Evolutionary conservation across 2,329 filamentous ascomycete species (phyloP).

Genomic region (Aaosphaeria arxii): DNA sequence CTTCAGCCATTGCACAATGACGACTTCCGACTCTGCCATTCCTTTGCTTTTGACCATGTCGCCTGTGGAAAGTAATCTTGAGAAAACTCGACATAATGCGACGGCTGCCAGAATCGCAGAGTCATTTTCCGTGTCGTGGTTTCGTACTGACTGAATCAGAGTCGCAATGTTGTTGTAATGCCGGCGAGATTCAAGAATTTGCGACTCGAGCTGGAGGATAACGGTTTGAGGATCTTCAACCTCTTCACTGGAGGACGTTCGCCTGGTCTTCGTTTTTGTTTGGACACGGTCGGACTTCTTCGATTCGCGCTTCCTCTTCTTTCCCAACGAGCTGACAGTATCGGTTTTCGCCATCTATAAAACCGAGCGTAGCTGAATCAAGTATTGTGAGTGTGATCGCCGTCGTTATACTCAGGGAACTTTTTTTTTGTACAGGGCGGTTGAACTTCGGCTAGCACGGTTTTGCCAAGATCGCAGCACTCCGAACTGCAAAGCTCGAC

Average conservation of each 20-base stretch:
- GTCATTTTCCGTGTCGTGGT: constrained; percentile 52
- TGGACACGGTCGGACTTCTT: constrained; percentile 33
- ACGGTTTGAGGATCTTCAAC: constrained; percentile 55
- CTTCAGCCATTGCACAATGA: constrained; percentile 76
- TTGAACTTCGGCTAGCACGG: constrained; percentile 17
- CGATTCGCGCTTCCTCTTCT: constrained; percentile 44
- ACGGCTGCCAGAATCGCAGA: constrained; percentile 68
- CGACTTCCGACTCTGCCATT: constrained; percentile 68
- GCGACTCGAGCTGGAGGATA: constrained; percentile 73
- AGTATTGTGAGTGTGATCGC: too few relatives aligned
- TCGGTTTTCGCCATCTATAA: constrained; percentile 35
- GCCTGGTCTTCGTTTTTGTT: constrained; percentile 36
- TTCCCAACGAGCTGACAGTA: constrained; percentile 22
- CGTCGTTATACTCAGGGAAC: background rate
- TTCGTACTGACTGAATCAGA: constrained; percentile 57
- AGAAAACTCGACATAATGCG: constrained; percentile 81
- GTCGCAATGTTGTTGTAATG: constrained; percentile 88
- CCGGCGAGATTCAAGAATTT: constrained; percentile 80
- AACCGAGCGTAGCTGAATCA: too few relatives aligned
- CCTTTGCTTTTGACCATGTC: constrained; percentile 64
- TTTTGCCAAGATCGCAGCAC: constrained; percentile 14
- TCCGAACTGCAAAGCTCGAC: too few relatives aligned
- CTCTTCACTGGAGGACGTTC: constrained; percentile 27
- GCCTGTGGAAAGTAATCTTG: constrained; percentile 73
- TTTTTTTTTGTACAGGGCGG: constrained; percentile 3